Conservation (phyloP, 2,329 filamentous ascomycete genomes). For the Fusarium nanum region DNA sequence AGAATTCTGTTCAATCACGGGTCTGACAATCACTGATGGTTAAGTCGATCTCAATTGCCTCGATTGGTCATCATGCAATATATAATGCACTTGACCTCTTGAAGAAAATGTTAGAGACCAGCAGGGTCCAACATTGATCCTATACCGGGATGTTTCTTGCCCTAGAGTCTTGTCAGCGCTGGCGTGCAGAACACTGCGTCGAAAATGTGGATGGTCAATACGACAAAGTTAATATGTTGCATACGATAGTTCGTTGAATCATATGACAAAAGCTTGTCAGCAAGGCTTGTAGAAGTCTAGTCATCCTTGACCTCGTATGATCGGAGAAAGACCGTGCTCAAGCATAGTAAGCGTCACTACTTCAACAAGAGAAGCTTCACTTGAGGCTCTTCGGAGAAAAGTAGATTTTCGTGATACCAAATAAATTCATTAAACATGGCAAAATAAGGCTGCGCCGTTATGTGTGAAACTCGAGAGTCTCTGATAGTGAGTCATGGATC, state of each 20-base stretch:
- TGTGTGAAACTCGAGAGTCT: not conserved
- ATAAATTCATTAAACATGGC: not conserved
- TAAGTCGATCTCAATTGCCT: not conserved
- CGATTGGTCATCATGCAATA: not conserved
- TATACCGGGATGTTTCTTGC: not conserved
- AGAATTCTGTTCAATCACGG: not conserved
- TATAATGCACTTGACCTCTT: not conserved
- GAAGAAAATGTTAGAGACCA: not conserved
- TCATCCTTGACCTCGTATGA: not conserved
- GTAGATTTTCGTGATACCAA: not conserved
- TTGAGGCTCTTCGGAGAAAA: not conserved
- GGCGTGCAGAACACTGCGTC: not conserved
- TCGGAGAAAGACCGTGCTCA: not conserved
- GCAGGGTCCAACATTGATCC: not conserved
- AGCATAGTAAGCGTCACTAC: not conserved
- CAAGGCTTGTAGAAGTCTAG: not conserved
- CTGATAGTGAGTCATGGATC: not conserved
- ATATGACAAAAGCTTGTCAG: not conserved
- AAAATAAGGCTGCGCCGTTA: not conserved
- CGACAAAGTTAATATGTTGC: not conserved
- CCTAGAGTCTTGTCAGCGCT: not conserved
- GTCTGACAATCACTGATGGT: not conserved
- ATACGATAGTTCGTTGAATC: not conserved
- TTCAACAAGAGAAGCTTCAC: not conserved
- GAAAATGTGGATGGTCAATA: not conserved